phyloP scores from a whole-genome alignment of 2,329 filamentous ascomycete genomes.

The Teratosphaeria pseudoeucalypti region DNA sequence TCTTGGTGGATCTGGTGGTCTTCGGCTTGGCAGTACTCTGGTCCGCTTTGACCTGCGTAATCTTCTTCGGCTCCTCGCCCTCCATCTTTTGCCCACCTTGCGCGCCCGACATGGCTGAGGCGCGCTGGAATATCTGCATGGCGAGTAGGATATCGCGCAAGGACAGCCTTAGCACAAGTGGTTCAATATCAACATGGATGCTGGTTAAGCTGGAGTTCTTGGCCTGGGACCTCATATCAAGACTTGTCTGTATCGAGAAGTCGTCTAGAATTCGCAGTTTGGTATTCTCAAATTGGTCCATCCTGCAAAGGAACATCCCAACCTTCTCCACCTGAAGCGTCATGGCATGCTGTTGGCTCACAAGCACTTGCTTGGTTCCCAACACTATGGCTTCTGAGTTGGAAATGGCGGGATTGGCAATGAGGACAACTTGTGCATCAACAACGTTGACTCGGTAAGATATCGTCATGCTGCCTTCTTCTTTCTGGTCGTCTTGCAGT shows the following conservation, averaged over 20 bases:
- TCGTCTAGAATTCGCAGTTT: constrained; percentile 89
- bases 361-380: constrained; percentile 81
- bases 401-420: constrained; percentile 81
- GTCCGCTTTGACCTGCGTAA: constrained; percentile 37
- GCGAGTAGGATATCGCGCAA: constrained; percentile 89
- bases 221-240: constrained; percentile 61
- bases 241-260: constrained; percentile 80
- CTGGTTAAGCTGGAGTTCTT: constrained; percentile 55
- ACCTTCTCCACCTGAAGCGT: constrained; percentile 89
- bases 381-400: constrained; percentile 94
- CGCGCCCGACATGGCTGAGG: constrained; percentile 65
- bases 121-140: constrained; percentile 83
- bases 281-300: constrained; percentile 93
- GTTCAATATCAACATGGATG: constrained; percentile 81
- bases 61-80: constrained; percentile 47
- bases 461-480: constrained; percentile 53
- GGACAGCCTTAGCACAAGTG: constrained; percentile 79
- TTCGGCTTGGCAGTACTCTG: constrained; percentile 29
- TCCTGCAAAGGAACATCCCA: constrained; percentile 96
- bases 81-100: constrained; percentile 34
- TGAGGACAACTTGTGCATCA: constrained; percentile 90
- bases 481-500: constrained; percentile 19
- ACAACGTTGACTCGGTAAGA: constrained; percentile 90
- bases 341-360: constrained; percentile 87
- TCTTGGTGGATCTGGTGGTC: constrained; percentile 27